Evolutionary conservation across 805 yeast species (phyloP), one percentile per base, ranked within the genome.

Genomic region (Suhomyces sp.): DNA sequence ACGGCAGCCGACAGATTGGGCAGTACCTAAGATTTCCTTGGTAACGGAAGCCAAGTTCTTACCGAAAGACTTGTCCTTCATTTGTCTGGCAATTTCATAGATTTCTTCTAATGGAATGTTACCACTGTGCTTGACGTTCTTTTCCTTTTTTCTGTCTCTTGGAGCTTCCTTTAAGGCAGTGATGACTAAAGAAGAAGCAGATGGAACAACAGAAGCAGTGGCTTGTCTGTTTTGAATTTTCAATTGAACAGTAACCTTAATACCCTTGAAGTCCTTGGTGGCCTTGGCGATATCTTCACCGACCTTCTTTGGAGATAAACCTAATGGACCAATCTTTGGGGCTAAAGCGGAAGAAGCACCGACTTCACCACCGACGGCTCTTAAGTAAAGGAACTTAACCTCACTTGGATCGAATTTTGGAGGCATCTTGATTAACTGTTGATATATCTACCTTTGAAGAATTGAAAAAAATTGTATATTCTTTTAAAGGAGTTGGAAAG

Each of bases 251-350:
- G 98, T 93, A 67, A 93, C 98, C 76, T 91, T 87, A 66, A 93
- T 91, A 81, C 98, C 98, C 79, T 93, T 93, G 95, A 81, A 91
- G 69, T 83, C 81, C 78, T 86, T 84, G 78, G 98, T 91, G 72
- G 98, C 98, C 84, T 93, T 93, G 72, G 98, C 98, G 65, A 93
- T 93, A 72, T 93, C 98, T 77, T 93, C 98, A 90, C 98, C 98
- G 68, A 93, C 96, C 84, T 93, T 91, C 95, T 91, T 93, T 79
- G 98, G 97, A 50, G 97, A 88, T 63, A 93, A 80, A 88, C 98
- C 98, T 70, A 93, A 87, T 61, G 98, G 98, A 87, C 98, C 98
- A 69, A 93, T 93, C 91, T 93, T 93, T 72, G 98, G 98, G 61
- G 98, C 98, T 66, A 93, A 85, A 56, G 98, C 96, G 56, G 98